Evolutionary conservation across 441 rosid species (phyloP).

Genomic region (Corymbia citriodora): DNA sequence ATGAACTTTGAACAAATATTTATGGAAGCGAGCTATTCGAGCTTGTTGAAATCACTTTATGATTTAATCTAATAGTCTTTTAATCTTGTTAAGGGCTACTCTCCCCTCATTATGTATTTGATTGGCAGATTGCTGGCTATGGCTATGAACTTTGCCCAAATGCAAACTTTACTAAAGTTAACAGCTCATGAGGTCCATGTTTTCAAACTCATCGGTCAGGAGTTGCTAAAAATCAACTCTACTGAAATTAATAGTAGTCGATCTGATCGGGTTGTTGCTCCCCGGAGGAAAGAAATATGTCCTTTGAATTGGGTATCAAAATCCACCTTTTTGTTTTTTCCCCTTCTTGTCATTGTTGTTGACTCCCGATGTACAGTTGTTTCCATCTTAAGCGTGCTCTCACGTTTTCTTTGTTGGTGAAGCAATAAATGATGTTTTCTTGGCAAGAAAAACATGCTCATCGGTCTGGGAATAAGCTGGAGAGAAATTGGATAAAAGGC

Average conservation of each 20-base stretch:
- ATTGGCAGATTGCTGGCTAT: neutral
- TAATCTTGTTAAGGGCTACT: neutral
- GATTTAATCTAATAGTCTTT: neutral
- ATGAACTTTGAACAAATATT: neutral
- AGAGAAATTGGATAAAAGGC: neutral
- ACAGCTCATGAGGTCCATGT: neutral
- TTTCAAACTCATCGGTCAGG: neutral
- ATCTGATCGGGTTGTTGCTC: neutral
- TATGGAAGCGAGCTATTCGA: neutral
- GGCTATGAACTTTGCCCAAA: neutral
- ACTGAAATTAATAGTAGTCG: neutral
- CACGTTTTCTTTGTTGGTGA: neutral
- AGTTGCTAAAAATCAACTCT: neutral
- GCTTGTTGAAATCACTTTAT: neutral
- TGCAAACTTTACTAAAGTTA: neutral
- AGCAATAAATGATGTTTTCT: neutral
- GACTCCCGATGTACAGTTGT: neutral
- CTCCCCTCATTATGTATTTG: neutral
- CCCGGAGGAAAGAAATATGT: neutral
- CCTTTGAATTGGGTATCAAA: neutral
- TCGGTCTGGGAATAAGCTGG: neutral
- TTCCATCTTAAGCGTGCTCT: neutral
- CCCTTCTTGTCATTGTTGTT: neutral
- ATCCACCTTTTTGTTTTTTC: neutral
- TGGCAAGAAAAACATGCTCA: neutral